Evolutionary conservation across 2,329 filamentous ascomycete species (phyloP).

Genomic region (Cercospora sp.): DNA sequence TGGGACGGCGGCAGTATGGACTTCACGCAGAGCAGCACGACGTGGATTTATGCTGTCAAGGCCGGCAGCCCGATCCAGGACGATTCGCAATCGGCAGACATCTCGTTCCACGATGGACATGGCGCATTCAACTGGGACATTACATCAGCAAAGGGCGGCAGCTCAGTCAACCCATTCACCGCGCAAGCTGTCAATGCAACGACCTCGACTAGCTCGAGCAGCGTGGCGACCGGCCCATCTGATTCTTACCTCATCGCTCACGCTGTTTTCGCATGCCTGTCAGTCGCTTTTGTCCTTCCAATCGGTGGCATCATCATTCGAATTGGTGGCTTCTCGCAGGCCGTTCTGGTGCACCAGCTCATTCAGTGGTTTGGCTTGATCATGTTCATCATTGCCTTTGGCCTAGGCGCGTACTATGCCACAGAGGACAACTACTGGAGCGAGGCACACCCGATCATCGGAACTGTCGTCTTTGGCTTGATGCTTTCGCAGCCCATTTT

Average conservation of each 20-base stretch:
- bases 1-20: conserved; percentile 56
- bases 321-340: conserved; percentile 45
- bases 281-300: conserved; percentile 50
- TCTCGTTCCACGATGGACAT: conserved; percentile 50
- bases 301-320: conserved; percentile 49
- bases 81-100: conserved; percentile 43
- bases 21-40: conserved; percentile 45
- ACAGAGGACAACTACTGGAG: conserved; percentile 39
- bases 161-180: conserved; percentile 47
- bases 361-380: conserved; percentile 53
- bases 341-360: conserved; percentile 47
- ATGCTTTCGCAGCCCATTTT: conserved; percentile 58
- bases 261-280: conserved; percentile 47
- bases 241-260: conserved; percentile 43
- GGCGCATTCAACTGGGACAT: conserved; percentile 50
- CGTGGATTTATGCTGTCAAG: conserved; percentile 55
- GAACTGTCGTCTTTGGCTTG: conserved; percentile 51
- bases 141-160: conserved; percentile 48
- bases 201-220: conserved; percentile 7
- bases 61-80: conserved; percentile 52
- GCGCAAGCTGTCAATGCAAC: conserved; percentile 12
- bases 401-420: conserved; percentile 47
- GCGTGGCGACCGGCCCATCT: conserved; percentile 9
- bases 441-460: conserved; percentile 55
- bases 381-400: conserved; percentile 52